Base-by-base conservation (phyloP, 768 basidiomycete species). In the Rubroboletus pulcherrimus region DNA sequence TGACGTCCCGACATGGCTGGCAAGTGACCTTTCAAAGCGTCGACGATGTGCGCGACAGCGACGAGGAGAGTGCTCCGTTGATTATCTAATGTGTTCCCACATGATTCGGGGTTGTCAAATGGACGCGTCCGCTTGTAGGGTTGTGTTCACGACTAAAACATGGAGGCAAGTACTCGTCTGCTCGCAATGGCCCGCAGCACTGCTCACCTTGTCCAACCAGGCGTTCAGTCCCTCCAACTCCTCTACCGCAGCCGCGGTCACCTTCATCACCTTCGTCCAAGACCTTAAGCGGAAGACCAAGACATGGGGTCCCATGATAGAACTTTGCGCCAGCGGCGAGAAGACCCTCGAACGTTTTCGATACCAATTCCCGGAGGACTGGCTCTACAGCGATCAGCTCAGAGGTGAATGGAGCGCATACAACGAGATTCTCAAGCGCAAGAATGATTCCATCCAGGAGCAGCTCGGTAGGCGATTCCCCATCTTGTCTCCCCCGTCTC, bases 181-280 rank as follows among this genome's bases (percentile, higher is more conserved):
- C 19, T 19, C 12, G 5, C 15, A 17, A 7, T 30, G 21, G 7
- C n/a, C 29, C 35, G 6, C 29, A 37, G 10, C 39, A 48, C 17
- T 37, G n/a, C 56, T 65, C 45, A 68, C 47, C 38, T 35, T 34
- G 43, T n/a, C 19, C 35, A 33, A 14, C 3, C 46, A 87, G 85
- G 81, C 75, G 55, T 84, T 91, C 67, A 82, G 85, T 75, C 81
- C 87, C 73, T 81, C 83, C 70, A 91, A 87, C 68, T 91, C 91
- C 34, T 96, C 96, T 59, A 99, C 97, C 73, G 95, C 96, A 45
- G 94, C 95, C 49, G 94, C 97, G 72, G 97, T 99, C 62, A 91
- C 92, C 2, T 97, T 99, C 74, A 99, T 99, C 74, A 99, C 97
- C 26, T 98, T 98, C 69, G 96, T 99, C 3, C 97, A 99, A 74